These are phyloP conservation scores for Candida easanensis DNA, from an alignment of 805 yeast genomes.

Conservation along the genomic window DNA sequence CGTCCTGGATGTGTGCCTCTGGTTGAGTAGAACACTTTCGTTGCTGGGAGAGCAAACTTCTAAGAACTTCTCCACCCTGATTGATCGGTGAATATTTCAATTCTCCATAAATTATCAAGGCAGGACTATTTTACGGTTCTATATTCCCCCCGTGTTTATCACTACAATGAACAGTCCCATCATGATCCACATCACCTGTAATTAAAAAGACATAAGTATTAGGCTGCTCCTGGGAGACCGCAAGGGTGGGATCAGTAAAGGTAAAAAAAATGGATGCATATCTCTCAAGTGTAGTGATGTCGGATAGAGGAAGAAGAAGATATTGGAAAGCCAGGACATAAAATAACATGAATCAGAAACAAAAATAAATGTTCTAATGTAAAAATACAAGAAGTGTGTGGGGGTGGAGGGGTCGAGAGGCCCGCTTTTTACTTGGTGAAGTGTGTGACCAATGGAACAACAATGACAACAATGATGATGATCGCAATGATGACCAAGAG, in stretches of 20 bases:
- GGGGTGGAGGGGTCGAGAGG: no score
- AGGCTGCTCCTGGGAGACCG: background rate
- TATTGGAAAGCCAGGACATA: background rate
- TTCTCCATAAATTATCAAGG: conserved; percentile 7
- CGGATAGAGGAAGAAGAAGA: background rate
- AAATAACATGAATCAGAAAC: background rate
- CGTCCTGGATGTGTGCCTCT: conserved; percentile 30
- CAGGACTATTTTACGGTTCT: conserved; percentile 30
- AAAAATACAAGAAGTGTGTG: conserved; percentile 1
- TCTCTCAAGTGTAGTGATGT: no score
- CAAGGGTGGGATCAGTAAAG: background rate
- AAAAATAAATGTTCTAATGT: background rate
- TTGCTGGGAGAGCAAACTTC: conserved; percentile 27
- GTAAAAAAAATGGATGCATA: no score
- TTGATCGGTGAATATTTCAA: conserved; percentile 21
- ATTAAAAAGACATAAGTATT: background rate
- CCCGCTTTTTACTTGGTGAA: conserved; percentile 10
- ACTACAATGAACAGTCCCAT: background rate
- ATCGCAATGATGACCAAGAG: conserved; percentile 57
- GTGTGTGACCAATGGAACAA: conserved; percentile 31
- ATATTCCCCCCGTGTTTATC: conserved; percentile 15
- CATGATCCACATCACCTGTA: background rate
- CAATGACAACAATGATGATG: conserved; percentile 68
- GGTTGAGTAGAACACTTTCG: conserved; percentile 30
- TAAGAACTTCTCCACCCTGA: conserved; percentile 32